A percentile compares a stretch with the other conserved stretches of the same genome.
Evolutionary conservation across 2,329 filamentous ascomycete species (phyloP).

Genomic region (Colletotrichum truncatum): DNA sequence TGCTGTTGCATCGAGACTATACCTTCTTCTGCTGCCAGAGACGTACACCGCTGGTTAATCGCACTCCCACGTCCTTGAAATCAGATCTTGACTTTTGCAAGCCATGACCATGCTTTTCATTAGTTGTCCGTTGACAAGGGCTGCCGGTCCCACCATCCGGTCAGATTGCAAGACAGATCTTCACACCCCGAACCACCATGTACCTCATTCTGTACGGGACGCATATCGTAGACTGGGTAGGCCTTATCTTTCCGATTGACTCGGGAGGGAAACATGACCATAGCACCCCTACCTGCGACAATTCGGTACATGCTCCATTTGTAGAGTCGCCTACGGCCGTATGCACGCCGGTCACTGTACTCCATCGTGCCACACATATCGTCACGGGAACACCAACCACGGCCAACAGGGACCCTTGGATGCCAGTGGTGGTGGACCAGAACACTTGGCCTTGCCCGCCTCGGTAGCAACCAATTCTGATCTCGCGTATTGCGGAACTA

Average conservation of each 20-base stretch:
- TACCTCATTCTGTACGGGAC: constrained; percentile 4
- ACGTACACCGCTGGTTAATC: not conserved
- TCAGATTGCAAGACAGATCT: not conserved
- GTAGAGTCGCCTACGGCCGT: constrained; percentile 23
- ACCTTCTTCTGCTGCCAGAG: not conserved
- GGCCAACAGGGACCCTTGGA: constrained; percentile 1
- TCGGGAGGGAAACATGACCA: no score
- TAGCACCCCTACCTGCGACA: not conserved
- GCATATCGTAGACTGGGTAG: not conserved
- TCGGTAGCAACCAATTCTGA: not conserved
- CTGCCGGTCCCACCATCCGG: not conserved
- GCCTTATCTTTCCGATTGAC: constrained; percentile 1
- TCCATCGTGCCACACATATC: not conserved
- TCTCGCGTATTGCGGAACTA: constrained; percentile 23
- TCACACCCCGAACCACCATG: not conserved
- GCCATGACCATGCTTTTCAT: not conserved
- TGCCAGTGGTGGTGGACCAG: constrained; percentile 14
- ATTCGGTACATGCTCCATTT: not conserved
- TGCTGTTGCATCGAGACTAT: not conserved
- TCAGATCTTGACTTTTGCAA: not conserved
- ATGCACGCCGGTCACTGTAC: not conserved
- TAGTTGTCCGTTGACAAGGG: not conserved
- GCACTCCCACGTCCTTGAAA: not conserved
- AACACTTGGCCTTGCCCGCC: not conserved
- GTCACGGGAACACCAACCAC: constrained; percentile 10